A percentile compares a stretch with the other conserved stretches of the same genome.
These are phyloP conservation scores for Penicillium subrubescens DNA, from an alignment of 495 filamentous ascomycete species.

Conservation along the genomic window DNA sequence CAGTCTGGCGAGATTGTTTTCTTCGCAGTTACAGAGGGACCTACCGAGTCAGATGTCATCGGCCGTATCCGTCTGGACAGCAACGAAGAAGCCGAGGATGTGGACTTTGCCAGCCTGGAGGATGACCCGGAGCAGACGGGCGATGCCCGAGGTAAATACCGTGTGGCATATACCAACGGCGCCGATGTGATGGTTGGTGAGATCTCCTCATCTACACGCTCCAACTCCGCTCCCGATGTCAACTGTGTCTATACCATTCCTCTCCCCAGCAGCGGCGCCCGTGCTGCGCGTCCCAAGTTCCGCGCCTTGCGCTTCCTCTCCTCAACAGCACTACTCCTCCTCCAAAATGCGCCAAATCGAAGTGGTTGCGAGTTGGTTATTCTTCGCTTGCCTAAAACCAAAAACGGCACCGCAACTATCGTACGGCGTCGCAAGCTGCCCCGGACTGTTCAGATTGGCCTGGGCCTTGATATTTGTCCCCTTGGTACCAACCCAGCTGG, in stretches of 20 bases:
- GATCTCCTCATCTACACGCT: conserved; percentile 39
- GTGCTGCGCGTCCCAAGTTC: conserved; percentile 48
- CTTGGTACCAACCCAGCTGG: conserved; percentile 56
- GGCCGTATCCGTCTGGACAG: conserved; percentile 64
- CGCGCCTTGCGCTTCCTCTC: conserved; percentile 77
- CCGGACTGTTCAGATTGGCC: conserved; percentile 61
- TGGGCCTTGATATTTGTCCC: conserved; percentile 73
- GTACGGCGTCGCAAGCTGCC: conserved; percentile 57
- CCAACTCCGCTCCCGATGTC: conserved; percentile 56
- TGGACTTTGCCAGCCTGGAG: conserved; percentile 69
- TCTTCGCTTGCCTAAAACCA: conserved; percentile 46
- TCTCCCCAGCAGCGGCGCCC: conserved; percentile 48
- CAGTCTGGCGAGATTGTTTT: conserved; percentile 76
- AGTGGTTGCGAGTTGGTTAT: conserved; percentile 71
- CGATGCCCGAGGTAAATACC: conserved; percentile 54
- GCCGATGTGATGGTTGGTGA: conserved; percentile 63
- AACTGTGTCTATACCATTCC: conserved; percentile 63
- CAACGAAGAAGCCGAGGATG: conserved; percentile 74
- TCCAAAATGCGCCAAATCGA: conserved; percentile 56
- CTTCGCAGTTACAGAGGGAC: conserved; percentile 65
- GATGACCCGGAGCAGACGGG: conserved; percentile 18
- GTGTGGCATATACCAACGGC: conserved; percentile 79
- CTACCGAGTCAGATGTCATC: conserved; percentile 60
- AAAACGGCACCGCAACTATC: conserved; percentile 39
- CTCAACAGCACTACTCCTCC: conserved; percentile 47